Conservation (phyloP, 2,329 filamentous ascomycete genomes). For the Amauroascus verrucosus region DNA sequence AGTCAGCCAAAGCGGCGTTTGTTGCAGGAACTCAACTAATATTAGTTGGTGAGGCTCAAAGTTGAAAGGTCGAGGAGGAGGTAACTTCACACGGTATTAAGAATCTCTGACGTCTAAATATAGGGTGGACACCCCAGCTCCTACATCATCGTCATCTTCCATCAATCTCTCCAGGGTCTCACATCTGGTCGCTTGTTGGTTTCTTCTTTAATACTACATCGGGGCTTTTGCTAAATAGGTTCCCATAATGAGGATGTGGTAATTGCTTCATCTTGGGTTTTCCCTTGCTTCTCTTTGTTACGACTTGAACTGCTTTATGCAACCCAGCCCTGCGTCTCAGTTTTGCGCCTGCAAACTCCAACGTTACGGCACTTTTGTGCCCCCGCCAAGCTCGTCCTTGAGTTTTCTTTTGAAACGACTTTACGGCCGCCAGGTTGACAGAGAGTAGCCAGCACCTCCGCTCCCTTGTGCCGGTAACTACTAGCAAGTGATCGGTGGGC, state of each 20-base stretch:
- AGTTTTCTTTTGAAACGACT: constrained; percentile 2
- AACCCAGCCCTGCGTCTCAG: constrained; percentile 6
- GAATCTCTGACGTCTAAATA: constrained; percentile 6
- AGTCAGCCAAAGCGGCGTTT: not conserved
- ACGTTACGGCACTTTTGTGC: not conserved
- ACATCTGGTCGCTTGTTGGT: not conserved
- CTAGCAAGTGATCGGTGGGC: not conserved
- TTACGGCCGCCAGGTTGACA: not conserved
- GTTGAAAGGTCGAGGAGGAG: not conserved
- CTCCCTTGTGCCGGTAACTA: not conserved
- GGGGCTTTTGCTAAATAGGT: not conserved
- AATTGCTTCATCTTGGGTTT: not conserved
- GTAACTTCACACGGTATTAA: too few species aligned
- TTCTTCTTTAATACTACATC: not conserved
- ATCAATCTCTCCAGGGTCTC: not conserved
- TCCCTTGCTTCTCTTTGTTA: constrained; percentile 2
- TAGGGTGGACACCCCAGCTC: not conserved
- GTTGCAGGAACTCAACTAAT: not conserved
- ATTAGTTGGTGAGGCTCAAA: constrained; percentile 4
- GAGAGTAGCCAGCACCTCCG: not conserved
- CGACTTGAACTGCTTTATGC: not conserved
- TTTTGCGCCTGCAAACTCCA: not conserved
- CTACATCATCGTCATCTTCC: constrained; percentile 2
- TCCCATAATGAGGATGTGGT: not conserved
- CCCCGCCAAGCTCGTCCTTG: constrained; percentile 9